These are phyloP conservation scores for Fistulinella prunicolor DNA, from an alignment of 768 basidiomycete genomes.

Conservation along the genomic window DNA sequence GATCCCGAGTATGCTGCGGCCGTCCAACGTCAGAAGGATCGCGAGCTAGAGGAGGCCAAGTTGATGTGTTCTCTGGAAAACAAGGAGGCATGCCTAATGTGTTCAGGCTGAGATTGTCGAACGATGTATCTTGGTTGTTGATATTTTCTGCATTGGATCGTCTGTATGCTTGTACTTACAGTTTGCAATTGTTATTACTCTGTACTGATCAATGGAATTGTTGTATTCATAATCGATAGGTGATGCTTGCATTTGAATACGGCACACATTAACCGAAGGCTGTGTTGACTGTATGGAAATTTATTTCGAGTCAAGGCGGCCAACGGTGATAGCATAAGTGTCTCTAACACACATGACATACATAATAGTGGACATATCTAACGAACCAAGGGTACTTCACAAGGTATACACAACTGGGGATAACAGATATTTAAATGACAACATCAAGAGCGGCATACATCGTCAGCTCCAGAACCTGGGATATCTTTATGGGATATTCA, in stretches of 20 bases:
- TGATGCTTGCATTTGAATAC: neutral
- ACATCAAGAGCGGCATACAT: slow-evolving; percentile 14
- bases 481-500: neutral
- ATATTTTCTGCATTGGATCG: slow-evolving; percentile 3
- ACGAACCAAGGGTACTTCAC: neutral
- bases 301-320: no score
- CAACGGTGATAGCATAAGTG: neutral
- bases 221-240: slow-evolving; percentile 21
- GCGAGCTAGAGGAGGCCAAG: slow-evolving; percentile 79
- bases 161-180: slow-evolving; percentile 3
- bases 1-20: slow-evolving; percentile 81
- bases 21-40: slow-evolving; percentile 61
- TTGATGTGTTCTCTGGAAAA: slow-evolving; percentile 86
- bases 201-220: slow-evolving; percentile 13
- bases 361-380: slow-evolving; percentile 1
- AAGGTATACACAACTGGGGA: slow-evolving; percentile 14
- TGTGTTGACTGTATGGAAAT: no score
- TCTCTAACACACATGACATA: slow-evolving; percentile 2
- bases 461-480: neutral
- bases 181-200: neutral
- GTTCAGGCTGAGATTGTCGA: slow-evolving; percentile 57
- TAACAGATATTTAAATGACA: slow-evolving; percentile 5
- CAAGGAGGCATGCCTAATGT: slow-evolving; percentile 93
- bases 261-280: no score
- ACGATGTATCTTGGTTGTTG: neutral